Evolutionary conservation across 768 basidiomycete genomes (phyloP), one percentile per base, ranked within the genome.

Genomic region (Naganishia antarctica): DNA sequence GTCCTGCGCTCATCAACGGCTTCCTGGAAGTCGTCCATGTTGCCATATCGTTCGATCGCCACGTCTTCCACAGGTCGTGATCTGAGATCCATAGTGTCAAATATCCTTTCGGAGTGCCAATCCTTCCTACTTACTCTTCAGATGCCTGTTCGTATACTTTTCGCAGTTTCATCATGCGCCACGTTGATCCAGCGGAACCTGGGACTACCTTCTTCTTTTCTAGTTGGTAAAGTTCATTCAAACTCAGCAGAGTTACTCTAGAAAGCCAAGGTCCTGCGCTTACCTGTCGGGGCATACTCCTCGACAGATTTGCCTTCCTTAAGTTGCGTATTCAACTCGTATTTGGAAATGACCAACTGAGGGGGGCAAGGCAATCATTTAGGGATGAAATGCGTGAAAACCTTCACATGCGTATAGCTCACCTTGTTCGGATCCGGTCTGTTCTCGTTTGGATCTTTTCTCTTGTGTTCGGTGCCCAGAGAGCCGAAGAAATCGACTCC

Each of bases 81-180:
- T 62, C 73, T 76, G 53, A 0, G 13, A n/a, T 21, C 7, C 16
- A n/a, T n/a, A n/a, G 25, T n/a, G 28, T 64, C 62, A 70, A 34
- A 46, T 31, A 6, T 9, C 26, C 25, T 60, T 13, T 29, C 15
- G 23, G 13, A 31, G 8, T 23, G 32, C 28, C 5, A 25, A 18
- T 41, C n/a, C 31, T 2, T 32, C 21, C 18, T 13, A 70, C 74
- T 70, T 59, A 77, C 76, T 93, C 91, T 71, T 97, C 93, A 64
- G 90, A 86, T 0, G 89, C 91, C 2, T 88, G 83, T 74, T 98
- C 94, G 73, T 90, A 93, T 0, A 91, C 87, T 16, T 89, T 83
- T 43, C 86, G 84, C 0, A 99, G 84, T 70, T 92, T 91, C 86
- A 90, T 91, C 96, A 98, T 98, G 16, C 96, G 86, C 94, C 96